Evolutionary conservation across 2,329 filamentous ascomycete genomes (phyloP).

Genomic region (Colletotrichum caudatum): DNA sequence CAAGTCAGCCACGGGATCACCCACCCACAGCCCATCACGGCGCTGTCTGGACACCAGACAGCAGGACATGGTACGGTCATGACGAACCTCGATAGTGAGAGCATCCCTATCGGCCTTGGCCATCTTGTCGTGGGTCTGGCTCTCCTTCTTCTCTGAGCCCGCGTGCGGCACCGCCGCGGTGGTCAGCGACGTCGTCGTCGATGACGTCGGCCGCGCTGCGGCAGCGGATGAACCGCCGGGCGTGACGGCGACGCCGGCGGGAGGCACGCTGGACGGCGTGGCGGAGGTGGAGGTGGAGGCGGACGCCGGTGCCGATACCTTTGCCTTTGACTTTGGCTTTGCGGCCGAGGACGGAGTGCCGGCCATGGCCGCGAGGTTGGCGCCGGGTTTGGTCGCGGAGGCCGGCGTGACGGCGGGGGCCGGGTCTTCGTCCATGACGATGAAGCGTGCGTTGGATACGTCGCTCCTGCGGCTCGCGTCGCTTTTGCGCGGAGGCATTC

Average conservation of each 20-base stretch:
- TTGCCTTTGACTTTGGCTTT: conserved; percentile 36
- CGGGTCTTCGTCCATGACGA: conserved; percentile 56
- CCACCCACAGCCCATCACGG: background rate
- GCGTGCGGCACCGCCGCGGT: conserved; percentile 11
- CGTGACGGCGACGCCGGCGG: background rate
- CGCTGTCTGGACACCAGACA: background rate
- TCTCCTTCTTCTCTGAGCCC: conserved; percentile 43
- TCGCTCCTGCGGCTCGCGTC: conserved; percentile 60
- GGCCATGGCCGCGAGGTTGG: conserved; percentile 40
- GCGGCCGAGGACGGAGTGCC: conserved; percentile 40
- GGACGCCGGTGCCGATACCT: conserved; percentile 38
- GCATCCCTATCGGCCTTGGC: conserved; percentile 52
- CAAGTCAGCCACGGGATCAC: background rate
- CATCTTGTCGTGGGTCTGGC: conserved; percentile 48
- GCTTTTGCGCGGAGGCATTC: conserved; percentile 69
- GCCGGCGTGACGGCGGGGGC: conserved; percentile 42
- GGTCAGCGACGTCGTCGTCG: conserved; percentile 28
- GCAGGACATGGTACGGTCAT: background rate
- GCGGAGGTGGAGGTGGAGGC: conserved; percentile 44
- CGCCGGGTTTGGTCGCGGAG: conserved; percentile 23
- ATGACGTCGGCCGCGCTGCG: conserved; percentile 34
- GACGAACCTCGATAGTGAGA: conserved; percentile 65
- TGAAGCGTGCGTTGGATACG: conserved; percentile 59
- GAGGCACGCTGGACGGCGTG: conserved; percentile 42
- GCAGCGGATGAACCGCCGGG: conserved; percentile 37